Evolutionary conservation across 164 flowering plant genomes (phyloP).

Genomic region (Echeveria elegans): DNA sequence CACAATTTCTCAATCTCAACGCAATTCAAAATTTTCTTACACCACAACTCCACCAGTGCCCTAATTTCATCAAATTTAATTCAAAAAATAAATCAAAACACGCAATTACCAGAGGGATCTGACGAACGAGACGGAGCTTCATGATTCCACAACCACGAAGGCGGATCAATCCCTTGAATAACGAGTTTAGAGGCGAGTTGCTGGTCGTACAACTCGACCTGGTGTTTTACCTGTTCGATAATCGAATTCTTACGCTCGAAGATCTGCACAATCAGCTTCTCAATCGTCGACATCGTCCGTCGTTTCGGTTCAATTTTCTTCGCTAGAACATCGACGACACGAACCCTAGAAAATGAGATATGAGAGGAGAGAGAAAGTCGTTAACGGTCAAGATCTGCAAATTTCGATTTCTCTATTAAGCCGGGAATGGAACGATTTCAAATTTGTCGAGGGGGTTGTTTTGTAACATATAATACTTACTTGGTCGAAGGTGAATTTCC

Average conservation of each 20-base stretch:
- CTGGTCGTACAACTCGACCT: slow-evolving; percentile 40
- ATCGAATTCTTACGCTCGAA: slow-evolving; percentile 58
- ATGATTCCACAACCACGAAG: slow-evolving; percentile 52
- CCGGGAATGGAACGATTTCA: neutral
- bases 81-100: neutral
- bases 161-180: slow-evolving; percentile 63
- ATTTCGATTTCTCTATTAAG: neutral
- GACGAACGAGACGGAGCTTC: slow-evolving; percentile 16
- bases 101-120: slow-evolving; percentile 27
- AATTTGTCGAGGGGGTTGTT: neutral
- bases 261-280: slow-evolving; percentile 64
- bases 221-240: slow-evolving; percentile 51
- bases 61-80: too few relatives aligned
- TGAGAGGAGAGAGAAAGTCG: slow-evolving; percentile 1
- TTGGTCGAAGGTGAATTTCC: neutral
- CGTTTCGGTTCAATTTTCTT: neutral
- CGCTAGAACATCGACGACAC: neutral
- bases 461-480: neutral
- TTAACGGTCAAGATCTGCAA: neutral
- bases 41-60: too few relatives aligned
- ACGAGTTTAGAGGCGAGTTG: slow-evolving; percentile 54
- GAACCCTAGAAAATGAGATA: neutral
- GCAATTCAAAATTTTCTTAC: neutral
- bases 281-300: slow-evolving; percentile 43
- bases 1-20: neutral